Base-by-base conservation (phyloP, 805 yeast species). In the Kodamaea hsintzibuensis region DNA sequence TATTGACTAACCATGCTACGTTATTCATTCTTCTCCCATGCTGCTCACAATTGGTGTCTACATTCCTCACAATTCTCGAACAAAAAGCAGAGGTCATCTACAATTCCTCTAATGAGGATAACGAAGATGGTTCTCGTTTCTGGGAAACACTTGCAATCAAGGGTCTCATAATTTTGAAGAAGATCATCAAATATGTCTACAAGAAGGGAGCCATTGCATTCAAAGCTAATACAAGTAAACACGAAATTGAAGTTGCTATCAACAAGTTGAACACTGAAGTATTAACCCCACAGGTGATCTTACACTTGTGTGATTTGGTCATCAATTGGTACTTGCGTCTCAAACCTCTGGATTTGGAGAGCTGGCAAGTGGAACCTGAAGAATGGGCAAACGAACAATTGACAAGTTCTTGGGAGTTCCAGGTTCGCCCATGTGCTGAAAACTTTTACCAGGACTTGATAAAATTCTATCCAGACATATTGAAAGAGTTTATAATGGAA, bases 331-430 rank as follows among this genome's bases (percentile, higher is more conserved):
- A 90, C 68, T 75, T 95, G 57, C 81, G 86, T 53, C 69, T 92
- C 47, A 82, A 85, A 55, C 91, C 93, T 0, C 68, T 80, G 1
- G 98, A 92, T 65, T 68, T 93, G 47, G 96, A 89, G 60, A 74
- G 82, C 39, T 95, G 98, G 98, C 66, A 77, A 10, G 68, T 80
- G 14, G 96, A 91, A 55, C 97, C 98, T 0, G 98, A 91, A 66
- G 97, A 91, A 67, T 95, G 96, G 90, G 84, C 89, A 17, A 84
- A 85, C 58, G 96, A 91, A 63, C 96, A 91, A 60, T 72, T 86
- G 54, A 25, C 42, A 16, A 27, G 42, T 8, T 80, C 84, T 49
- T 91, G 89, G 85, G 98, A 92, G 64, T 90, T 76, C 66, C 92
- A 89, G 65, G 79, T 91, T 10, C 77, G 96, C 53, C 91, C 93